Percentiles rank a stretch among this genome's conserved stretches.
These are phyloP conservation scores for Trichoderma parareesei DNA, from an alignment of 495 filamentous ascomycete species.

Conservation along the genomic window DNA sequence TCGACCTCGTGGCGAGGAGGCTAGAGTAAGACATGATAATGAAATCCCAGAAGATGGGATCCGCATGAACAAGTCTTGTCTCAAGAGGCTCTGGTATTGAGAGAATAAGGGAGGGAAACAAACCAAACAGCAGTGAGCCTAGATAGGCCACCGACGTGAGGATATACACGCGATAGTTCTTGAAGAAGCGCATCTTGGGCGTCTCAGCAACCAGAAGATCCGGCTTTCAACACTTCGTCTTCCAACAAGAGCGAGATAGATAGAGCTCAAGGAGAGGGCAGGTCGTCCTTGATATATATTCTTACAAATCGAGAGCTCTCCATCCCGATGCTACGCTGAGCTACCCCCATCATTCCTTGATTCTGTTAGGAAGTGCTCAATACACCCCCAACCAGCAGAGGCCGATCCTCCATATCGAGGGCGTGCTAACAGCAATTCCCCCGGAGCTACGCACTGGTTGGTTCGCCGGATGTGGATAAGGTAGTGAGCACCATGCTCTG, in stretches of 20 bases:
- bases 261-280: no score
- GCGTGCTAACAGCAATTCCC: not conserved
- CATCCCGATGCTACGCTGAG: no score
- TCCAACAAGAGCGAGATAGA: no score
- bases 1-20: not conserved
- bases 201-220: not conserved
- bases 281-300: not conserved
- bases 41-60: no score
- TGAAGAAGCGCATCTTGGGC: conserved; percentile 26
- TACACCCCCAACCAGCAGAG: not conserved
- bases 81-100: no score
- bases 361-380: not conserved
- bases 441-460: not conserved
- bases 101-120: conserved; percentile 14
- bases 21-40: not conserved
- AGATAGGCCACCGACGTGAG: conserved; percentile 47
- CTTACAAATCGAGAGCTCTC: not conserved
- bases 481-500: not conserved
- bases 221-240: not conserved
- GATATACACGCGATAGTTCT: conserved; percentile 47
- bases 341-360: not conserved
- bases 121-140: conserved; percentile 47
- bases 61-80: no score
- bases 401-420: not conserved
- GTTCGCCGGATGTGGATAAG: not conserved